Conservation (phyloP, 768 basidiomycete species). For the Tricholoma sp. region DNA sequence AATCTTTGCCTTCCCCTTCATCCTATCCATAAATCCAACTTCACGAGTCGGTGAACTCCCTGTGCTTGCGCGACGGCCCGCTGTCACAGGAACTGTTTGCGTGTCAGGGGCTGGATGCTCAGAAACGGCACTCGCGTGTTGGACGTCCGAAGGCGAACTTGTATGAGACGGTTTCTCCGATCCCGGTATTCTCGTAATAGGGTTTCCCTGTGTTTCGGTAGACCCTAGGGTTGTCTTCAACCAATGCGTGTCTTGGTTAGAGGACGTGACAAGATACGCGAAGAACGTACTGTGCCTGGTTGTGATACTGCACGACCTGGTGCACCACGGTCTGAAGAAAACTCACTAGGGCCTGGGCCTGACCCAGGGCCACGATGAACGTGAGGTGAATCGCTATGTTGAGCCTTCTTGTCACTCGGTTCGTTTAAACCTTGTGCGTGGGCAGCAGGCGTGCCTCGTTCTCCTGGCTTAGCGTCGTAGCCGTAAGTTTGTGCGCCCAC, state of each 20-base stretch:
- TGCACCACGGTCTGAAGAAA: neutral
- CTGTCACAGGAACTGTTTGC: neutral
- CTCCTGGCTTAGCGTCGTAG: neutral
- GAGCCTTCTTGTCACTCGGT: no score
- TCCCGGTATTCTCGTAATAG: neutral
- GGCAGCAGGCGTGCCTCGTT: neutral
- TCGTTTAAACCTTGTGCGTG: no score
- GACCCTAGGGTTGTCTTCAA: neutral
- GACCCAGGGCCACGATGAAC: neutral
- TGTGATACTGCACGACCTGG: neutral
- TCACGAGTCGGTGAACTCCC: slow-evolving; percentile 13
- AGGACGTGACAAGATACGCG: neutral
- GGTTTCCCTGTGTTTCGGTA: neutral
- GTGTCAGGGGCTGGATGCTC: neutral
- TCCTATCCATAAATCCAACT: slow-evolving; percentile 26
- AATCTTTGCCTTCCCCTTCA: slow-evolving; percentile 34
- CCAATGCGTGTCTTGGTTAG: neutral
- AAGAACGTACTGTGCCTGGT: neutral
- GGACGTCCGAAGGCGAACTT: neutral
- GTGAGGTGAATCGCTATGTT: neutral
- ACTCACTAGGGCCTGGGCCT: neutral
- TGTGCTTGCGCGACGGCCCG: slow-evolving; percentile 1
- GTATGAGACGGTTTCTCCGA: neutral
- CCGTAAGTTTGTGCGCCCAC: neutral
- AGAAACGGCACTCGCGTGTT: neutral